Conservation (phyloP, 352 stramenopile species). For the Phytopythium chamaehyphon region DNA sequence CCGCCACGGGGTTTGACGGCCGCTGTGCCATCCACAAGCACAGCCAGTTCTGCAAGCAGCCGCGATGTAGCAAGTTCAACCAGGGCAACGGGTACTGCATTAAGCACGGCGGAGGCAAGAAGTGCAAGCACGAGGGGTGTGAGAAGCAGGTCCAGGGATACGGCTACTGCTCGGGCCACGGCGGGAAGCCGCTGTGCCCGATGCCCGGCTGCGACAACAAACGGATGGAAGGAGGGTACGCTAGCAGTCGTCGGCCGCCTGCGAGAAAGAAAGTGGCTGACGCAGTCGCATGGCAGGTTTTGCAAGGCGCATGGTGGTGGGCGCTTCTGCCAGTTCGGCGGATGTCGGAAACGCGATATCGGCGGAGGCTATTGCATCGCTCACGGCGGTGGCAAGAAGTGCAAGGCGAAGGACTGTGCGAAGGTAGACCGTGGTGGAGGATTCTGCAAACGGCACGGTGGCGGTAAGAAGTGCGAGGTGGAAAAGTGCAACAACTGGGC, state of each 20-base stretch:
- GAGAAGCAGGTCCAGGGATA: constrained; percentile 83
- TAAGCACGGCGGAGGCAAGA: constrained; percentile 80
- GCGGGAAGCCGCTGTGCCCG: constrained; percentile 73
- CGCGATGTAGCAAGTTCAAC: constrained; percentile 81
- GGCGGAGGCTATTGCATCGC: constrained; percentile 82
- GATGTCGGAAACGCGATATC: constrained; percentile 83
- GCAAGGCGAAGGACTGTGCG: constrained; percentile 52
- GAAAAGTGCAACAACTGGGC: constrained; percentile 80
- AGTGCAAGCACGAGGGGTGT: constrained; percentile 76
- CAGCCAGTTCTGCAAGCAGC: constrained; percentile 80
- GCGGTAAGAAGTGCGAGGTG: constrained; percentile 81
- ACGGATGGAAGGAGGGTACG: constrained; percentile 73
- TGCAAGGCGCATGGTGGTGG: constrained; percentile 85
- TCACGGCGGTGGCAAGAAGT: constrained; percentile 87
- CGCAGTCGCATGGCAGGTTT: constrained; percentile 26
- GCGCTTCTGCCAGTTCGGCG: constrained; percentile 64
- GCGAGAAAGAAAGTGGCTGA: background rate
- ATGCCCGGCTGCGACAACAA: constrained; percentile 79
- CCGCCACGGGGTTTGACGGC: constrained; percentile 63
- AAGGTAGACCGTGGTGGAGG: constrained; percentile 81
- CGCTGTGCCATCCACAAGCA: constrained; percentile 79
- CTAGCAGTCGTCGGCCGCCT: background rate
- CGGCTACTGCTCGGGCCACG: constrained; percentile 80
- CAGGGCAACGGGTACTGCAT: constrained; percentile 85
- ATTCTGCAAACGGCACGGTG: constrained; percentile 79